Base-by-base conservation (phyloP, 108 stramenopile genomes). In the Cyclotella cryptica region DNA sequence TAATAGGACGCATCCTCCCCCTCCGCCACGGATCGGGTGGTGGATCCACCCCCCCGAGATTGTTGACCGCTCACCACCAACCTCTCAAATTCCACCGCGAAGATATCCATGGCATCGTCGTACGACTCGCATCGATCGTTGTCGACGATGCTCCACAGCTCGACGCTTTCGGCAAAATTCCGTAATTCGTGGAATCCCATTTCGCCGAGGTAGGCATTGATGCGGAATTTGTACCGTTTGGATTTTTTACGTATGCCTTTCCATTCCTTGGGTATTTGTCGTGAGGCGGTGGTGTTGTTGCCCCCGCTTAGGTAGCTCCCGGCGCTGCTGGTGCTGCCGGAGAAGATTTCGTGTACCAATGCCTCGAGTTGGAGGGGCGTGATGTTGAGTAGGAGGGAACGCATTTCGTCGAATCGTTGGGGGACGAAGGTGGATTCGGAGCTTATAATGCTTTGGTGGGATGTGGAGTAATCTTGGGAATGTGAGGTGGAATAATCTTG, bases 351-450 rank as follows among this genome's bases (percentile, higher is more conserved):
- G 27, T 41, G 43, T 47, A 80, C 44, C 0, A 80, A 58, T 10
- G 71, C 79, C 43, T 80, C 79, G 3, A 80, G 66, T 58, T 80
- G 79, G 15, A 80, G 12, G 0, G 79, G 79, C 13, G 79, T 80
- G 27, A 80, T 72, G 0, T 30, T 65, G 35, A 67, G 44, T 45
- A 80, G 72, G 12, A 80, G 79, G 15, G 72, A 43, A 8, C 72
- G 71, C 71, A 80, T 72, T 59, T 80, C 79, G 27, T 62, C 72
- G 21, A 80, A 80, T 30, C 71, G 55, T 30, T 72, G 66, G 0
- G 79, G 72, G 64, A 67, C 39, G 22, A 72, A 72, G 17, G 41
- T 30, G 44, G n/a, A n/a, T n/a, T 39, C 51, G 28, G 49, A 17
- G 51, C 28, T 26, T 39, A 15, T 6, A 30, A 44, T 13, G 49